A percentile compares a stretch with the other conserved stretches of the same genome.
These are phyloP conservation scores for Lodderomyces orthopsilosis DNA, from an alignment of 1,139 yeast genomes.

Conservation along the genomic window DNA sequence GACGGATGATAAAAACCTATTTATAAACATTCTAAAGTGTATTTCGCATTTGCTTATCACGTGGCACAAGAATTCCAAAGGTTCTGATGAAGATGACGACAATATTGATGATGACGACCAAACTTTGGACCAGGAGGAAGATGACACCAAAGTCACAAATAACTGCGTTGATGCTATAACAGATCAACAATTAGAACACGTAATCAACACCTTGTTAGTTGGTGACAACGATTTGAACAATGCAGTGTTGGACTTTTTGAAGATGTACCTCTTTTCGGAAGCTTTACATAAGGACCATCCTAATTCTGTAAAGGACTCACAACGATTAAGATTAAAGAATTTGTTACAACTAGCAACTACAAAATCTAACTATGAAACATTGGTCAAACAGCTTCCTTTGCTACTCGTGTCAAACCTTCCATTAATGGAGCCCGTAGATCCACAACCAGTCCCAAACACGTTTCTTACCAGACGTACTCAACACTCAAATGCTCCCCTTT, in stretches of 20 bases:
- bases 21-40: slow-evolving; percentile 43
- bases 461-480: slow-evolving; percentile 35
- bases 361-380: slow-evolving; percentile 42
- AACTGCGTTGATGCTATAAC: slow-evolving; percentile 44
- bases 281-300: slow-evolving; percentile 35
- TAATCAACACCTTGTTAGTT: slow-evolving; percentile 30
- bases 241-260: slow-evolving; percentile 37
- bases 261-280: slow-evolving; percentile 38
- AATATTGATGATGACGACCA: slow-evolving; percentile 22
- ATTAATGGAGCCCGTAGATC: slow-evolving; percentile 22
- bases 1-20: slow-evolving; percentile 55
- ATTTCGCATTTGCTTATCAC: slow-evolving; percentile 42
- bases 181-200: slow-evolving; percentile 30
- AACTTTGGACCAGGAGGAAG: slow-evolving; percentile 34
- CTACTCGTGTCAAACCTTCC: slow-evolving; percentile 45
- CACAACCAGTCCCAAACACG: slow-evolving; percentile 18
- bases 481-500: slow-evolving; percentile 48
- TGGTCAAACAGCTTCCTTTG: slow-evolving; percentile 59
- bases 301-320: slow-evolving; percentile 32
- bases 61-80: slow-evolving; percentile 20
- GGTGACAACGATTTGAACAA: slow-evolving; percentile 36
- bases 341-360: slow-evolving; percentile 29
- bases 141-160: slow-evolving; percentile 25
- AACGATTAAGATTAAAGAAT: slow-evolving; percentile 30
- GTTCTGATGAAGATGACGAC: slow-evolving; percentile 17